Evolutionary conservation across 768 basidiomycete genomes (phyloP).

Genomic region (Trametes cingulata): DNA sequence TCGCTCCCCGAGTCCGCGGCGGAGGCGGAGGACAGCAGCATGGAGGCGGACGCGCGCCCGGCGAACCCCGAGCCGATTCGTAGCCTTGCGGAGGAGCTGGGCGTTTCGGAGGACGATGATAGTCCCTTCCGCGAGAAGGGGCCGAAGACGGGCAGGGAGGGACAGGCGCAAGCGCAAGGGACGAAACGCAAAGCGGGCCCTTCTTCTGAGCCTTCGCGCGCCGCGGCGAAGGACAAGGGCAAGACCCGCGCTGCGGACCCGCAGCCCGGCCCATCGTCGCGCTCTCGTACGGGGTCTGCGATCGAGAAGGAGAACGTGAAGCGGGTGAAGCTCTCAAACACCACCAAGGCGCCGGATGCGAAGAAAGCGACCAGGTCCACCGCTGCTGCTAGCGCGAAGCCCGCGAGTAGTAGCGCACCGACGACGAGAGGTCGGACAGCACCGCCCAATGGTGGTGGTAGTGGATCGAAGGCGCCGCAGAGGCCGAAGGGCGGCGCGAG

Average conservation of each 20-base stretch:
- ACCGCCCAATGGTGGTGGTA: not conserved
- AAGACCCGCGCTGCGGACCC: constrained; percentile 35
- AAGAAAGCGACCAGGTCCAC: constrained; percentile 1
- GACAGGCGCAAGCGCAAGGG: too few species aligned
- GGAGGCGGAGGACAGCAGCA: constrained; percentile 23
- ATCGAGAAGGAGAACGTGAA: constrained; percentile 35
- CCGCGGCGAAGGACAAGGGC: constrained; percentile 40
- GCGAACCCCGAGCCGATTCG: constrained; percentile 13
- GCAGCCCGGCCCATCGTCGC: constrained; percentile 14
- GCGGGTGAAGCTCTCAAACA: constrained; percentile 18
- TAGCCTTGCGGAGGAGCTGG: constrained; percentile 45
- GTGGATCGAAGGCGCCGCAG: not conserved
- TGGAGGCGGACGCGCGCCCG: constrained; percentile 9
- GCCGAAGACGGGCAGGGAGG: constrained; percentile 35
- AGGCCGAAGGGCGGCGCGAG: constrained; percentile 51
- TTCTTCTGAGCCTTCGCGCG: not conserved
- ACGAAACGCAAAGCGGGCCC: constrained; percentile 7
- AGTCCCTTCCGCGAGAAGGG: constrained; percentile 58
- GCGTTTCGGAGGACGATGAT: constrained; percentile 35
- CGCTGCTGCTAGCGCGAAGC: not conserved
- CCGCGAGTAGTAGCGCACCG: constrained; percentile 1
- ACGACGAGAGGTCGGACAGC: not conserved
- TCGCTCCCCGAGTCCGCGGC: constrained; percentile 23
- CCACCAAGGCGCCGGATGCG: not conserved
- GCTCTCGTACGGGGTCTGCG: constrained; percentile 14